Evolutionary conservation across 768 basidiomycete species (phyloP).

Genomic region (Lentinula sp.): DNA sequence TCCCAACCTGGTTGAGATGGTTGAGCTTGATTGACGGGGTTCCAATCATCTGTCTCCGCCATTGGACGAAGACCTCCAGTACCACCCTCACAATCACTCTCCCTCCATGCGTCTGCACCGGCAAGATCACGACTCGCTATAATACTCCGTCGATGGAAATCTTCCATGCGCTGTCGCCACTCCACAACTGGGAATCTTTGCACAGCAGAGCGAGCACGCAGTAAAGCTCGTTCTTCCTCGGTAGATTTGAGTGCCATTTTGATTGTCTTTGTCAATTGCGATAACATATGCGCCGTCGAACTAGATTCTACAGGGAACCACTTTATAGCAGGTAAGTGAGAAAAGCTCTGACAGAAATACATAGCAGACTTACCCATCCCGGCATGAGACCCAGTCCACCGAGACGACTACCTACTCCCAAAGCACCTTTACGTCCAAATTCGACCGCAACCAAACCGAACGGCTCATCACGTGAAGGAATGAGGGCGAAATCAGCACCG

Average conservation of each 20-base stretch:
- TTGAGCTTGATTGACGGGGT: conserved; percentile 57
- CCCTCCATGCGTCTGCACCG: conserved; percentile 71
- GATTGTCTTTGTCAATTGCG: conserved; percentile 91
- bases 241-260: conserved; percentile 91
- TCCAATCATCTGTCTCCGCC: conserved; percentile 74
- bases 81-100: conserved; percentile 55
- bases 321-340: conserved; percentile 27
- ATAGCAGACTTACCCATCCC: conserved; percentile 71
- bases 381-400: conserved; percentile 97
- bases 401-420: conserved; percentile 90
- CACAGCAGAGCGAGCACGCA: conserved; percentile 89
- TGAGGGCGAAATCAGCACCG: conserved; percentile 92
- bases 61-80: conserved; percentile 39
- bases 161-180: conserved; percentile 95
- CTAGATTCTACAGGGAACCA: conserved; percentile 98
- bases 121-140: conserved; percentile 61
- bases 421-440: conserved; percentile 93
- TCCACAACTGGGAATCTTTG: conserved; percentile 98
- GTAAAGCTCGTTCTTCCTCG: conserved; percentile 86
- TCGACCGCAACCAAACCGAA: conserved; percentile 96
- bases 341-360: neutral
- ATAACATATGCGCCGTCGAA: conserved; percentile 91
- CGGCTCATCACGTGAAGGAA: conserved; percentile 94
- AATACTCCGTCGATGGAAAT: conserved; percentile 89
- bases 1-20: conserved; percentile 8